Evolutionary conservation across 805 yeast species (phyloP).

Genomic region (Trichomonascus vanleenenianus): DNA sequence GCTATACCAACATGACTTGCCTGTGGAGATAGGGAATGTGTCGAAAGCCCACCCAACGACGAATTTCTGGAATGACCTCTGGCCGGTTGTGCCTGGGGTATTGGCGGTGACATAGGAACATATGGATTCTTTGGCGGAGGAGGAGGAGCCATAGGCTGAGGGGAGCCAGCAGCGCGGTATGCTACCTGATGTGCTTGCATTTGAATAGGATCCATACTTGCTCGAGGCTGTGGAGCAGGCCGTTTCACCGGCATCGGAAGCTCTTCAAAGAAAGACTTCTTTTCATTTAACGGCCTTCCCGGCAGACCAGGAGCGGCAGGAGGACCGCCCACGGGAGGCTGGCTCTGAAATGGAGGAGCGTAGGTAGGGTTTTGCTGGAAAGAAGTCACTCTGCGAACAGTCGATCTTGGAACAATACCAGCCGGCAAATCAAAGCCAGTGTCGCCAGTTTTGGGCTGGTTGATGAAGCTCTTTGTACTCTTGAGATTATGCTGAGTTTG

Average conservation of each 20-base stretch:
- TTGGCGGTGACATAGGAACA: conserved; percentile 14
- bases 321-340: conserved; percentile 16
- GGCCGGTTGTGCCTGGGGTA: not conserved
- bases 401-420: conserved; percentile 22
- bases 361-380: conserved; percentile 14
- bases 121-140: conserved; percentile 30
- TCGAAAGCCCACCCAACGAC: not conserved
- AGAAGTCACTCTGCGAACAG: conserved; percentile 16
- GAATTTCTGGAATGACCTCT: conserved; percentile 1
- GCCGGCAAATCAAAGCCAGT: conserved; percentile 29
- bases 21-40: no score
- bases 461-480: conserved; percentile 14
- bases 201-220: conserved; percentile 1
- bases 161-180: not conserved
- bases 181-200: not conserved
- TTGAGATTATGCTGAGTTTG: conserved; percentile 1
- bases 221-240: not conserved
- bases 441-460: conserved; percentile 18
- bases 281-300: conserved; percentile 11
- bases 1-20: not conserved
- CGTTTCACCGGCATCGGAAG: conserved; percentile 19
- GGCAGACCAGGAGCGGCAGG: conserved; percentile 8
- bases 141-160: conserved; percentile 2
- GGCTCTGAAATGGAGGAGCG: conserved; percentile 6
- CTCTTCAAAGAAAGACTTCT: conserved; percentile 52